Conservation (phyloP, 2,329 filamentous ascomycete genomes). For the Sporothrix pseudoabietina region DNA sequence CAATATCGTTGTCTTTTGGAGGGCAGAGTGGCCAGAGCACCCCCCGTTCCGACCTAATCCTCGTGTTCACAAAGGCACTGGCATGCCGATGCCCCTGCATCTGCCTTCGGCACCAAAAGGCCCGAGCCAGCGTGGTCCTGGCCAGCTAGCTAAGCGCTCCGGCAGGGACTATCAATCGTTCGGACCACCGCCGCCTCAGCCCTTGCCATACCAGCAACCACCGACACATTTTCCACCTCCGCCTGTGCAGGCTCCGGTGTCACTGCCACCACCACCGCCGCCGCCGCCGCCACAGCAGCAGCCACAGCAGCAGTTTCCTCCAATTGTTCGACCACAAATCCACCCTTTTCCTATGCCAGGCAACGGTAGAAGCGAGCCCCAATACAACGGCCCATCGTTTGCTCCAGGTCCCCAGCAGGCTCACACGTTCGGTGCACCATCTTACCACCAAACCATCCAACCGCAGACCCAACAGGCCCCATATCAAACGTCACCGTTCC, state of each 20-base stretch:
- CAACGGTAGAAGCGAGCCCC: no score
- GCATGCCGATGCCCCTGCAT: constrained; percentile 27
- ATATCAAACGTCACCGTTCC: background rate
- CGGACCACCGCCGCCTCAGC: background rate
- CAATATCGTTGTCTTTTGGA: constrained; percentile 75
- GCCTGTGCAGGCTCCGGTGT: background rate
- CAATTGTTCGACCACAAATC: background rate
- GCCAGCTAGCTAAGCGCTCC: background rate
- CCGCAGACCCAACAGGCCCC: background rate
- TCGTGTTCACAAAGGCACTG: constrained; percentile 42
- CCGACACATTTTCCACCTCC: background rate
- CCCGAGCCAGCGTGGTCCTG: background rate
- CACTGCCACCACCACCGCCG: background rate
- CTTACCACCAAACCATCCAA: background rate
- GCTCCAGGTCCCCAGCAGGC: background rate
- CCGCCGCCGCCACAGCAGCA: background rate
- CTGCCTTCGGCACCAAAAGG: background rate
- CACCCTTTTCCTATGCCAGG: background rate
- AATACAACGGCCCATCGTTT: background rate
- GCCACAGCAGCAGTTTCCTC: background rate
- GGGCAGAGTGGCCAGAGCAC: constrained; percentile 74
- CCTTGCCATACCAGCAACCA: background rate
- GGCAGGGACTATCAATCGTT: background rate
- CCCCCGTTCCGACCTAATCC: constrained; percentile 71
- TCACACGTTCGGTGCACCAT: background rate